A percentile compares a stretch with the other conserved stretches of the same genome.
Conservation (phyloP, 2,329 filamentous ascomycete genomes). For the Colletotrichum euphorbiae region DNA sequence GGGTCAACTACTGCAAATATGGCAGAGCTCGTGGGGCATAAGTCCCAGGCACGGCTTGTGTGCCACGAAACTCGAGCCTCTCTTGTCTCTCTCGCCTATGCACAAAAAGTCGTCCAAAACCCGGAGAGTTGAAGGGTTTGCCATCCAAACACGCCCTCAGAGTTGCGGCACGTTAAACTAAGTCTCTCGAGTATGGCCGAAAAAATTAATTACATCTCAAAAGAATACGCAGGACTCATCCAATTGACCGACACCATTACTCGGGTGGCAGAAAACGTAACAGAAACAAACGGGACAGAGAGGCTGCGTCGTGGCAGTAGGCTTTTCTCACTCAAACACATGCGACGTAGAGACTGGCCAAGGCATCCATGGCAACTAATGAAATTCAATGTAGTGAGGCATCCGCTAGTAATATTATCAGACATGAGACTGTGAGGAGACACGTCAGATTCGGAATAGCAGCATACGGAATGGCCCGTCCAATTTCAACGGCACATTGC, state of each 20-base stretch:
- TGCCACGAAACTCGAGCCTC: neutral
- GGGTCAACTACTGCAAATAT: neutral
- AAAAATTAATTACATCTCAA: neutral
- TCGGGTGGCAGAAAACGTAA: constrained; percentile 6
- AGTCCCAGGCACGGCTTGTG: neutral
- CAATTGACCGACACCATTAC: neutral
- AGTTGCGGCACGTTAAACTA: constrained; percentile 3
- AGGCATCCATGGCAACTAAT: neutral
- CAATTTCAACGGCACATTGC: neutral
- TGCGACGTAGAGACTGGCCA: neutral
- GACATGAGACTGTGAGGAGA: neutral
- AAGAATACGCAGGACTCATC: neutral
- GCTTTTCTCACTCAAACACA: neutral
- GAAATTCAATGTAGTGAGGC: neutral
- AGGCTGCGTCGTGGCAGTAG: too few relatives aligned
- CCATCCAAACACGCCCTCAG: neutral
- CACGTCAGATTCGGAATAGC: neutral
- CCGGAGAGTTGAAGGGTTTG: neutral
- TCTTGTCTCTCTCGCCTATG: too few relatives aligned
- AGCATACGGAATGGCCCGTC: constrained; percentile 11
- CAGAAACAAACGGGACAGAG: neutral
- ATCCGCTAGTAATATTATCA: neutral
- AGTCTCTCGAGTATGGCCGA: constrained; percentile 2
- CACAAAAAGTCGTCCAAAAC: neutral
- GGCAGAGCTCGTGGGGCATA: neutral